Evolutionary conservation across 495 filamentous ascomycete species (phyloP).

Genomic region (Neurospora sublineolata): DNA sequence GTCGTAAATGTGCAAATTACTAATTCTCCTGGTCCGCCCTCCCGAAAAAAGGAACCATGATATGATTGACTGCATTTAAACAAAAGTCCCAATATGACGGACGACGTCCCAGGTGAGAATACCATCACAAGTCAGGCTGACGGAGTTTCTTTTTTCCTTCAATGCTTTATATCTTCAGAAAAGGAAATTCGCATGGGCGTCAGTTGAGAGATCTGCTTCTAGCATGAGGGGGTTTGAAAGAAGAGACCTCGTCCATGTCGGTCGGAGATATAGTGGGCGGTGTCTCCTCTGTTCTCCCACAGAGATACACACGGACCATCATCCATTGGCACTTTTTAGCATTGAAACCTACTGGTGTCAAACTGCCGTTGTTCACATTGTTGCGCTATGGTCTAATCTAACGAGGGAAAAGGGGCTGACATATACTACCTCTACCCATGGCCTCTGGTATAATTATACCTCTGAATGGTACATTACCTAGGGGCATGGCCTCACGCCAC

Average conservation of each 20-base stretch:
- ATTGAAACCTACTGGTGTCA: not conserved
- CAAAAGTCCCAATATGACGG: not conserved
- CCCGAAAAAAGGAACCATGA: not conserved
- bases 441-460: not conserved
- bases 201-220: not conserved
- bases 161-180: not conserved
- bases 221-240: not conserved
- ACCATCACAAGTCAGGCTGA: not conserved
- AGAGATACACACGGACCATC: not conserved
- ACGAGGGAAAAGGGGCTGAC: not conserved
- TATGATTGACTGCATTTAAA: not conserved
- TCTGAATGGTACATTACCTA: not conserved
- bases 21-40: no score
- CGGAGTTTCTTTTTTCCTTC: not conserved
- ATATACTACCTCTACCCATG: not conserved
- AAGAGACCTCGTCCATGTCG: not conserved
- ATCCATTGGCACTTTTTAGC: not conserved
- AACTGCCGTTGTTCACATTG: not conserved
- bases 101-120: not conserved
- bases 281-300: not conserved
- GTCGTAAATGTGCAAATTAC: not conserved
- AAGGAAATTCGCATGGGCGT: not conserved
- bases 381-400: not conserved
- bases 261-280: not conserved
- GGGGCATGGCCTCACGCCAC: not conserved